Base-by-base conservation (phyloP, 2,329 filamentous ascomycete species). In the Arthrobotrys conoides region DNA sequence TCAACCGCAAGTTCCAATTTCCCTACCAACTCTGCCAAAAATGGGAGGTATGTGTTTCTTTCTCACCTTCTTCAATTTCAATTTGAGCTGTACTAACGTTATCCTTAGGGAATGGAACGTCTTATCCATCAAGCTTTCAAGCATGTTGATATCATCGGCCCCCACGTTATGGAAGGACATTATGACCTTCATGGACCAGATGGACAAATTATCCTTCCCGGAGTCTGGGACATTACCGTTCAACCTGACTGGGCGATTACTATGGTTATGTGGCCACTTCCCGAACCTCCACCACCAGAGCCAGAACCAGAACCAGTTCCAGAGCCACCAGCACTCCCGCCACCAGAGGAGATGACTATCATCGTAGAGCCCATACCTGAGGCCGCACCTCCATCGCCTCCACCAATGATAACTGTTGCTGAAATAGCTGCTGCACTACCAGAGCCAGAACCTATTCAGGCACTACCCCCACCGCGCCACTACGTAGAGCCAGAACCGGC, bases 1-100 rank as follows among this genome's bases (percentile, higher is more conserved):
- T 97, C 16, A 93, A 93, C 36, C 89, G 94, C 81, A 97, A 96
- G 84, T 97, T 96, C 84, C 96, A 90, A 85, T 97, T 97, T 83
- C 94, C 94, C 0, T 97, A 91, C 85, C 90, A 94, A 80, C 84
- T 96, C 33, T 97, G 94, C 84, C 90, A 90, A 82, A 96, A 91
- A 1, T 96, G 93, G 93, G 86, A 87, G 86, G 92, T 94, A 89
- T 83, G 89, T 88, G 57, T 24, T 36, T 66, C n/a, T 3, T 8
- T 8, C 20, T 18, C 27, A 24, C 41, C 4, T 36, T 30, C 30
- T 18, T 16, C 48, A 30, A 3, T 61, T 30, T 59, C n/a, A 41
- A n/a, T n/a, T 41, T 64, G 46, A 51, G n/a, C 36, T 16, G 22
- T 18, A 22, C 22, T 72, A 69, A 76, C 75, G 36, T 55, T 24